Percentiles rank a stretch among this genome's conserved stretches.
phyloP scores from a whole-genome alignment of 768 basidiomycete genomes.

The Hygrophoropsis aurantiaca region DNA sequence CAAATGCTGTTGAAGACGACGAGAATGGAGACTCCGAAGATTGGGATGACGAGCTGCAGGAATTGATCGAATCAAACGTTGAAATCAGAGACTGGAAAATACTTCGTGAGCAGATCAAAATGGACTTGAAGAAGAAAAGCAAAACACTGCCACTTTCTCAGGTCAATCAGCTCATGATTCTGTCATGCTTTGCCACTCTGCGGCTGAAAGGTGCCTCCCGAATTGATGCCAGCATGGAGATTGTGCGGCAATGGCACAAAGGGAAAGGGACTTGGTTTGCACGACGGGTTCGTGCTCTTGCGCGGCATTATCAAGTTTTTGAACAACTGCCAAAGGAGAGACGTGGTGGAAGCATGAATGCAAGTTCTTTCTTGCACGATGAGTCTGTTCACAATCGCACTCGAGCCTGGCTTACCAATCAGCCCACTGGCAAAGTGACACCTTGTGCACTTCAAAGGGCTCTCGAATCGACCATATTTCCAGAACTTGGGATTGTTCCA shows the following conservation, averaged over 20 bases:
- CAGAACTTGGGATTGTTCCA: slow-evolving; percentile 23
- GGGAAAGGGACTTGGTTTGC: slow-evolving; percentile 28
- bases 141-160: slow-evolving; percentile 20
- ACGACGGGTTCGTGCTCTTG: slow-evolving; percentile 25
- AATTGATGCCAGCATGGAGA: slow-evolving; percentile 32
- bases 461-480: slow-evolving; percentile 30
- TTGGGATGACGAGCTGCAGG: slow-evolving; percentile 23
- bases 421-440: slow-evolving; percentile 32
- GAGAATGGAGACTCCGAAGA: slow-evolving; percentile 5
- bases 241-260: slow-evolving; percentile 39
- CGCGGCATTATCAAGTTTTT: slow-evolving; percentile 36
- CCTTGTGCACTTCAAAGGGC: slow-evolving; percentile 22
- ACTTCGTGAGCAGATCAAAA: slow-evolving; percentile 29
- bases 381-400: slow-evolving; percentile 3
- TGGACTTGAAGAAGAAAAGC: slow-evolving; percentile 25
- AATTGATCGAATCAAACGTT: slow-evolving; percentile 9
- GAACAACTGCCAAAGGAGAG: slow-evolving; percentile 31
- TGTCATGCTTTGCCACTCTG: slow-evolving; percentile 36
- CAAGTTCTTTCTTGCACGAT: slow-evolving; percentile 10
- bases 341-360: slow-evolving; percentile 21
- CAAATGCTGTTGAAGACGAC: neutral
- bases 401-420: slow-evolving; percentile 18
- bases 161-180: slow-evolving; percentile 34
- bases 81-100: slow-evolving; percentile 20
- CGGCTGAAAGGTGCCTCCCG: slow-evolving; percentile 27